Evolutionary conservation across 2,329 filamentous ascomycete species (phyloP).

Genomic region (Tolypocladium inflatum): DNA sequence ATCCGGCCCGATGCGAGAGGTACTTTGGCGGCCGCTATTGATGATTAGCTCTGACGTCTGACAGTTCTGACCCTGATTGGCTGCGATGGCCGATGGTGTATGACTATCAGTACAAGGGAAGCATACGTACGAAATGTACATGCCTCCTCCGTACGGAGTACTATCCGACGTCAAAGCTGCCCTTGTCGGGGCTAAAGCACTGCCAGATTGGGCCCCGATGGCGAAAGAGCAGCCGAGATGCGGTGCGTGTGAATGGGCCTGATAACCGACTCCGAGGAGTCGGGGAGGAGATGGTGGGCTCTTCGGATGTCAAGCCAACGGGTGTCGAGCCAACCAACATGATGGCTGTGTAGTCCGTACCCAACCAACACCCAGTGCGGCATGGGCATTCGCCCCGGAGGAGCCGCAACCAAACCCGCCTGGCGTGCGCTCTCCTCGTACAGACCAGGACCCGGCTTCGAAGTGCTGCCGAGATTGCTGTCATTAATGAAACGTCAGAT

Average conservation of each 20-base stretch:
- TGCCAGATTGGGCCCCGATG: neutral
- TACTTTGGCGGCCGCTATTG: neutral
- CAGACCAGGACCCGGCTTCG: too few species aligned
- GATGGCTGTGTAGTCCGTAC: neutral
- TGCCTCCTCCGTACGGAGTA: too few species aligned
- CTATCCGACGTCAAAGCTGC: neutral
- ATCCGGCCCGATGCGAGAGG: neutral
- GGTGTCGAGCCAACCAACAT: neutral
- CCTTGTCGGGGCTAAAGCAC: neutral
- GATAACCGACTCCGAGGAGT: neutral
- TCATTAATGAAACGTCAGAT: neutral
- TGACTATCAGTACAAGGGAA: neutral
- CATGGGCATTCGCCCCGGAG: neutral
- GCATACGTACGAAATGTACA: too few species aligned
- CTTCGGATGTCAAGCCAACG: neutral
- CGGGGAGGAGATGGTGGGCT: neutral
- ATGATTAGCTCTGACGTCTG: too few species aligned
- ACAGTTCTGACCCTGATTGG: too few species aligned
- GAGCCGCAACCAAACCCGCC: neutral
- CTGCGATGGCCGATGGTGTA: neutral
- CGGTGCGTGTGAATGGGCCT: neutral
- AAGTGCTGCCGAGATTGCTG: neutral
- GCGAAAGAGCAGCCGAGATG: neutral
- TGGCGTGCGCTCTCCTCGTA: neutral
- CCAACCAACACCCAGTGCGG: neutral